These are phyloP conservation scores for Orbilia javanica DNA, from an alignment of 2,329 filamentous ascomycete genomes.

Conservation along the genomic window DNA sequence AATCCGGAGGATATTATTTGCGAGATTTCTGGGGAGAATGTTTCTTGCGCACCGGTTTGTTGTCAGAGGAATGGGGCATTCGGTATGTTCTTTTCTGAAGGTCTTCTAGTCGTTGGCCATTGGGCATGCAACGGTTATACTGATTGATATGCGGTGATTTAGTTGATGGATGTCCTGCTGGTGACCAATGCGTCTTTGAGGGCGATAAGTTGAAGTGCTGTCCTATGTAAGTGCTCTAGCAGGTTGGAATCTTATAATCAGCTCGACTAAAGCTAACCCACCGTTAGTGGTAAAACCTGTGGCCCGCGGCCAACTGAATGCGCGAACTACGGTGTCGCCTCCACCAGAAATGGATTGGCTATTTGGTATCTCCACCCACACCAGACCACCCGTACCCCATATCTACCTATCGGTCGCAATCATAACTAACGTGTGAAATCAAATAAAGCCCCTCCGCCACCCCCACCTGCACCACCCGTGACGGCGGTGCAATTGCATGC, in stretches of 20 bases:
- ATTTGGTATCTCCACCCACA: background rate
- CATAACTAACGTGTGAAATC: background rate
- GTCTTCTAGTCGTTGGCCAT: background rate
- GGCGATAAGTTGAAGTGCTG: constrained; percentile 28
- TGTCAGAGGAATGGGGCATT: constrained; percentile 25
- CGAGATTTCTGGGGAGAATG: constrained; percentile 8
- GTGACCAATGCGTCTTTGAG: constrained; percentile 38
- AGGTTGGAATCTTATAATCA: too few relatives aligned
- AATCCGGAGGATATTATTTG: constrained; percentile 46
- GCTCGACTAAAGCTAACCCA: too few relatives aligned
- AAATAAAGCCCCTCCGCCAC: constrained; percentile 38
- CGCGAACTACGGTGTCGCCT: constrained; percentile 13
- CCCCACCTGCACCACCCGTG: constrained; percentile 37
- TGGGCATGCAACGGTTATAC: background rate
- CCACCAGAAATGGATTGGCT: background rate
- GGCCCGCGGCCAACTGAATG: constrained; percentile 41
- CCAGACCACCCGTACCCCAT: background rate
- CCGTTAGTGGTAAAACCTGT: constrained; percentile 7
- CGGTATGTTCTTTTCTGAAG: background rate
- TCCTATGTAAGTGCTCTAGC: constrained; percentile 32
- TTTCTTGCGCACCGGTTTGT: constrained; percentile 50
- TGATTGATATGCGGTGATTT: background rate
- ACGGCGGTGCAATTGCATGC: constrained; percentile 34
- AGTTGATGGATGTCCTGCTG: constrained; percentile 53
- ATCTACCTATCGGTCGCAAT: too few relatives aligned